Percentiles rank a stretch among this genome's conserved stretches.
phyloP scores from a whole-genome alignment of 2,329 filamentous ascomycete species.

The Alternaria atra region DNA sequence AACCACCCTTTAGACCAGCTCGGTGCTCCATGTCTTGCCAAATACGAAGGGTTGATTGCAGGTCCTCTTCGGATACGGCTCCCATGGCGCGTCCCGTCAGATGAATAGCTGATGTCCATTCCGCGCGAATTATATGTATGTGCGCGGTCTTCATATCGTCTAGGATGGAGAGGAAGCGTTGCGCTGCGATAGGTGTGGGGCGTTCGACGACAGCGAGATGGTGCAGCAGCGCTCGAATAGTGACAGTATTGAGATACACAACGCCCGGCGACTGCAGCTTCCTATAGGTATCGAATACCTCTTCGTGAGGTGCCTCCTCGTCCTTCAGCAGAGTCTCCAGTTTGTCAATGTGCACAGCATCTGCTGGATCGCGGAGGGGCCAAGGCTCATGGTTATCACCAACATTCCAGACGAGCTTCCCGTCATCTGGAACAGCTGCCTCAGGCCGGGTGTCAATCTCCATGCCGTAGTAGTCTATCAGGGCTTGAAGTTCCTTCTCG shows the following conservation, averaged over 20 bases:
- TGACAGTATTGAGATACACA: slow-evolving; percentile 57
- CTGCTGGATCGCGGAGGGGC: slow-evolving; percentile 43
- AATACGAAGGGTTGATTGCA: slow-evolving; percentile 74
- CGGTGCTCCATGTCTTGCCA: slow-evolving; percentile 91
- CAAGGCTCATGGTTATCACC: slow-evolving; percentile 46
- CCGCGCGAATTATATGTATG: slow-evolving; percentile 70
- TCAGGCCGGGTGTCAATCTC: slow-evolving; percentile 29
- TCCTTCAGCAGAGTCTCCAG: slow-evolving; percentile 54
- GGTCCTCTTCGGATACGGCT: slow-evolving; percentile 65
- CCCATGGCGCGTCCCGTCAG: slow-evolving; percentile 78
- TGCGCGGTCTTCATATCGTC: slow-evolving; percentile 82
- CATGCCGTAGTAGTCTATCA: slow-evolving; percentile 59
- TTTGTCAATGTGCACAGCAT: slow-evolving; percentile 46
- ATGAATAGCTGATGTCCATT: slow-evolving; percentile 87
- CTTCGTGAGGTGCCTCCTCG: slow-evolving; percentile 55
- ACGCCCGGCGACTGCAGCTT: slow-evolving; percentile 63
- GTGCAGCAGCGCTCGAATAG: slow-evolving; percentile 72
- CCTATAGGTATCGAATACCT: slow-evolving; percentile 63
- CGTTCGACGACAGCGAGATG: slow-evolving; percentile 71
- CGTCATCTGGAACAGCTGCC: slow-evolving; percentile 45
- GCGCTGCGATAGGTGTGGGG: slow-evolving; percentile 67
- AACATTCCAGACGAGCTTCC: slow-evolving; percentile 42
- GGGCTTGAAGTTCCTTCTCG: slow-evolving; percentile 56
- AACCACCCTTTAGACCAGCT: slow-evolving; percentile 70
- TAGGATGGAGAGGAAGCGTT: slow-evolving; percentile 83